Evolutionary conservation across 2,329 filamentous ascomycete genomes (phyloP).

Genomic region (Thielaviopsis ethacetica): DNA sequence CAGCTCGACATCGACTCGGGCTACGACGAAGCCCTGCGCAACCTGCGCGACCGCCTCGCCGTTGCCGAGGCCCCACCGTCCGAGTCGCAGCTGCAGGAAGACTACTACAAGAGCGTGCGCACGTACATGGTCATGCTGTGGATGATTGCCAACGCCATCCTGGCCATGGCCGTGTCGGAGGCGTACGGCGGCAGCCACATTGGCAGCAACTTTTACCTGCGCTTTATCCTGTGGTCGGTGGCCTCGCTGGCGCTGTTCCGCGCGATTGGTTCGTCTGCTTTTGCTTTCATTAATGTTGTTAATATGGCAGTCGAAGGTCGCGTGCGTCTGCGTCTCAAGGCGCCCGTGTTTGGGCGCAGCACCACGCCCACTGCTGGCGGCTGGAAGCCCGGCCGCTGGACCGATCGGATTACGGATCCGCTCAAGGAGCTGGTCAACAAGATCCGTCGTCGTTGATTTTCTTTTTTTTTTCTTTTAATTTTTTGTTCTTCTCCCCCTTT

Average conservation of each 20-base stretch:
- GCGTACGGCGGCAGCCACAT: conserved; percentile 59
- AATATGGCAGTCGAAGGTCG: conserved; percentile 79
- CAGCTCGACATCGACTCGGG: conserved; percentile 96
- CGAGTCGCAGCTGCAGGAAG: conserved; percentile 81
- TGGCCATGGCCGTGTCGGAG: conserved; percentile 87
- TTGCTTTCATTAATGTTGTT: conserved; percentile 67
- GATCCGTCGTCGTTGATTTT: conserved; percentile 2
- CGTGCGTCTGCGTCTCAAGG: conserved; percentile 42
- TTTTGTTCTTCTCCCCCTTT: not conserved
- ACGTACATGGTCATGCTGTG: conserved; percentile 96
- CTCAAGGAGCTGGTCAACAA: conserved; percentile 9
- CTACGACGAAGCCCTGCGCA: conserved; percentile 92
- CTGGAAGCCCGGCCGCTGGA: conserved; percentile 11
- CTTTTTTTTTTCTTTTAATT: not conserved
- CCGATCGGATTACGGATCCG: conserved; percentile 9
- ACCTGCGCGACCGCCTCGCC: conserved; percentile 82
- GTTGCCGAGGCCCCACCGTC: conserved; percentile 45
- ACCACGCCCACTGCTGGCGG: conserved; percentile 4
- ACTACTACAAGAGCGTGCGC: conserved; percentile 93
- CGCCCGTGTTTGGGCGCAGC: conserved; percentile 19
- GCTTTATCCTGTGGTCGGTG: conserved; percentile 85
- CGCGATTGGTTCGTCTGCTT: conserved; percentile 64
- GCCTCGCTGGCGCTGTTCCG: conserved; percentile 76
- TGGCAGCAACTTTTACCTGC: conserved; percentile 74
- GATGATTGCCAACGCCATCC: conserved; percentile 81